Evolutionary conservation across 2,329 filamentous ascomycete species (phyloP).

Genomic region (Colletotrichum sp.): DNA sequence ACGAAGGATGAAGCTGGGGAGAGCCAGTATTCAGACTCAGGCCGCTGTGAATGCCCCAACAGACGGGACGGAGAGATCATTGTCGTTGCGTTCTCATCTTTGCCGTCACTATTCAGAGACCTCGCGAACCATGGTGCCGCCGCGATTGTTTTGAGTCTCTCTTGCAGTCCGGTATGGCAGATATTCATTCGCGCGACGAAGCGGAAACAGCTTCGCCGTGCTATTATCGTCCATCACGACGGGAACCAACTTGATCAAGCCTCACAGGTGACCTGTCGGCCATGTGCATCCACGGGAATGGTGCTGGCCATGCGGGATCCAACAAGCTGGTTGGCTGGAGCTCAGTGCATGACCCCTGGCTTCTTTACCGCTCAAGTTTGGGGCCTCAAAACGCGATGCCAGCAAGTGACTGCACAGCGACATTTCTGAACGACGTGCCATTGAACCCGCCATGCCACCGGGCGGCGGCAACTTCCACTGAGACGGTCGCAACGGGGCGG

Average conservation of each 20-base stretch:
- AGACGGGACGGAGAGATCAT: neutral
- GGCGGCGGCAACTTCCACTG: neutral
- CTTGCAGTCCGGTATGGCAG: neutral
- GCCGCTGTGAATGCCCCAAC: neutral
- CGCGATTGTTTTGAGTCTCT: neutral
- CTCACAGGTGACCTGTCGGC: neutral
- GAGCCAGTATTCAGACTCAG: neutral
- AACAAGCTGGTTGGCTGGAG: neutral
- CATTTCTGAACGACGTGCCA: neutral
- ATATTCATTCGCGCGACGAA: neutral
- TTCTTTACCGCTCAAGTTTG: neutral
- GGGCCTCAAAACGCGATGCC: neutral
- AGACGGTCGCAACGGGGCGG: neutral
- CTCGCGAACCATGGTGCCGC: neutral
- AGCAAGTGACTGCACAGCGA: neutral
- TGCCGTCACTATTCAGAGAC: neutral
- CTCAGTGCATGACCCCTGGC: neutral
- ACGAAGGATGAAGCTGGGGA: neutral
- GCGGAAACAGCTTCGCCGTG: neutral
- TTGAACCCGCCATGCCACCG: neutral
- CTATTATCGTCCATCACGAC: neutral
- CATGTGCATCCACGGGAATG: neutral
- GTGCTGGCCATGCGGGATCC: neutral
- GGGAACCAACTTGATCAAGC: neutral
- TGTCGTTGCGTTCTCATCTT: neutral